A percentile compares a stretch with the other conserved stretches of the same genome.
Evolutionary conservation across 139 green algal species (phyloP).

Genomic region (Pleodorina starrii): DNA sequence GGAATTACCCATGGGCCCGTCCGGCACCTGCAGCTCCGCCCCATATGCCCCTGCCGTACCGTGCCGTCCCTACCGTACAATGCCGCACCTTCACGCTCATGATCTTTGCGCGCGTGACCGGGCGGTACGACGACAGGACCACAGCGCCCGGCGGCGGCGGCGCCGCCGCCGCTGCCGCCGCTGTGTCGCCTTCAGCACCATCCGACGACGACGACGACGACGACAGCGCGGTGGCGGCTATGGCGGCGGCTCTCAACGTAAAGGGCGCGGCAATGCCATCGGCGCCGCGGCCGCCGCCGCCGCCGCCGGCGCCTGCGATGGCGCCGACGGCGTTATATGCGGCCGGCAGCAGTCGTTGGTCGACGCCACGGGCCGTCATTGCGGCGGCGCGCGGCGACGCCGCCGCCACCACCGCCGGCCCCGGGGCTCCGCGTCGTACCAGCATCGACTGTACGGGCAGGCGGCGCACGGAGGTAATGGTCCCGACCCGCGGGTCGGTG

Average conservation of each 20-base stretch:
- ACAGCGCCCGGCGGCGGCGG: not conserved
- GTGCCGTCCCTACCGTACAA: too few relatives aligned
- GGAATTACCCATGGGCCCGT: too few relatives aligned
- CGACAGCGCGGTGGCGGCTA: too few relatives aligned
- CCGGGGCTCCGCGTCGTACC: not conserved
- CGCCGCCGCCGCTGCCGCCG: not conserved
- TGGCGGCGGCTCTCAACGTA: not conserved
- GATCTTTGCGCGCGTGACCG: not conserved
- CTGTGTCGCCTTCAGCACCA: not conserved
- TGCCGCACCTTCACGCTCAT: constrained; percentile 38
- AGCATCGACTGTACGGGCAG: constrained; percentile 2
- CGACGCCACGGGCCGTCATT: not conserved
- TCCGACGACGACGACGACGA: not conserved
- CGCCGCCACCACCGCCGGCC: not conserved
- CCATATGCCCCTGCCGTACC: too few relatives aligned
- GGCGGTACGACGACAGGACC: not conserved
- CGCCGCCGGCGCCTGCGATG: not conserved
- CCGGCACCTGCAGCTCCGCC: too few relatives aligned
- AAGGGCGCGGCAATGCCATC: not conserved
- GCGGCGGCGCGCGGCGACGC: not conserved
- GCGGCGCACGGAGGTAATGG: not conserved
- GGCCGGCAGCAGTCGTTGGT: too few relatives aligned
- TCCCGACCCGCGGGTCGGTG: not conserved
- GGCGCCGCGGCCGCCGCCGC: not conserved
- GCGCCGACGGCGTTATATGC: not conserved